Evolutionary conservation across 768 basidiomycete genomes (phyloP), one percentile per base, ranked within the genome.

Genomic region (Lactarius sanguifluus): DNA sequence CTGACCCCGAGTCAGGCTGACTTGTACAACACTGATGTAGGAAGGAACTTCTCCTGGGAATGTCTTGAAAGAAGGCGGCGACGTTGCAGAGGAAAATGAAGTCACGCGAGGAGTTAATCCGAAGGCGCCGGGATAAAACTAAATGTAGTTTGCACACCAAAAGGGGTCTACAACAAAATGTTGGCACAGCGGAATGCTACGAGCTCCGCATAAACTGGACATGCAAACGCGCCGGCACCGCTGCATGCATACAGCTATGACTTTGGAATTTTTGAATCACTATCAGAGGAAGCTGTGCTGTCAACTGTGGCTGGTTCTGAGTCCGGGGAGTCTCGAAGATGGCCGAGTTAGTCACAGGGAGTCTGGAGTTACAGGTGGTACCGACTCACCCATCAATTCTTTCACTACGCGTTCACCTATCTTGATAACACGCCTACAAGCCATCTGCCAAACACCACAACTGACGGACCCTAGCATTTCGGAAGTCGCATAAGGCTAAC

Each of bases 361-460:
- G 6, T 54, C 34, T 38, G 23, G 15, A 18, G 25, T 30, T 23
- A 45, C 10, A 32, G 6, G 16, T 50, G 41, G 54, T 52, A 36
- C 25, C 12, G 32, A 41, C 68, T 65, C 50, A 70, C 70, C 34
- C 25, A 32, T 58, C 15, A 64, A 50, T 23, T 70, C 70, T 40
- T 61, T 70, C 61, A 59, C 67, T 20, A 66, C 62, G 10, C 85
- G 82, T 75, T 94, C 92, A 55, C 87, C 82, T n/a, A 88, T 81
- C 66, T 84, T 82, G 65, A 98, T 82, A n/a, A 94, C 90, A 59
- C 94, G 83, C 69, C 85, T 88, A 77, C 94, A 96, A 9, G 94
- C 91, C 87, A 97, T 92, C 73, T 94, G 91, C 96, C 96, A 99
- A 47, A 94, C 85, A 1, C 91, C 92, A 50, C 94, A 93, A 71